Conservation (phyloP, 257 asterid species). For the Gentiana dahurica region DNA sequence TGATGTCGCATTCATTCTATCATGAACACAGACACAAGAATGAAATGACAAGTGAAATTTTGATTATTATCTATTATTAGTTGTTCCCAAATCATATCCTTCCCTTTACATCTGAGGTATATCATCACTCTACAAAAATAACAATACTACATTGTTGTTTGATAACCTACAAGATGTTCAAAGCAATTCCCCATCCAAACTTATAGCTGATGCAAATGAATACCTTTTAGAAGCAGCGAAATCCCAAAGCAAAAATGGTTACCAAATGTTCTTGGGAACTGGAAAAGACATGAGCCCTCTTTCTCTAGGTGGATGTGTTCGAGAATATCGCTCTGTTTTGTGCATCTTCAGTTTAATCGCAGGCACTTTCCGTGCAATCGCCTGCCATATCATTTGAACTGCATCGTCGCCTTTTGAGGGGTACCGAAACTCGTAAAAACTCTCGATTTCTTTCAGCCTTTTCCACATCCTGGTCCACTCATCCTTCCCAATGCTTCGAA, state of each 20-base stretch:
- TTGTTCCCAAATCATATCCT: not conserved
- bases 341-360: slow-evolving; percentile 30
- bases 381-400: slow-evolving; percentile 77
- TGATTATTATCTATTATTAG: too few relatives aligned
- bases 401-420: slow-evolving; percentile 59
- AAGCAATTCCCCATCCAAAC: not conserved
- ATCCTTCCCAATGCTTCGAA: slow-evolving; percentile 33
- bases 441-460: slow-evolving; percentile 44
- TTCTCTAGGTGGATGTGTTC: slow-evolving; percentile 14
- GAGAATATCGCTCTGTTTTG: slow-evolving; percentile 21
- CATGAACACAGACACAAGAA: too few relatives aligned
- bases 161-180: not conserved
- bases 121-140: not conserved
- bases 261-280: slow-evolving; percentile 50
- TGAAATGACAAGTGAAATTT: too few relatives aligned
- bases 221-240: not conserved
- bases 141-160: not conserved
- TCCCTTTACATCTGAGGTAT: not conserved
- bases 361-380: slow-evolving; percentile 48
- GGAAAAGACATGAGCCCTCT: slow-evolving; percentile 16
- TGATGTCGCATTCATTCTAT: too few relatives aligned
- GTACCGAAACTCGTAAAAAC: slow-evolving; percentile 36
- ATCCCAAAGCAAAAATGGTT: slow-evolving; percentile 5
- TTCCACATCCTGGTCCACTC: slow-evolving; percentile 68
- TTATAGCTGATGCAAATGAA: not conserved